Evolutionary conservation across 2,329 filamentous ascomycete species (phyloP).

Genomic region (Aureobasidium sp.): DNA sequence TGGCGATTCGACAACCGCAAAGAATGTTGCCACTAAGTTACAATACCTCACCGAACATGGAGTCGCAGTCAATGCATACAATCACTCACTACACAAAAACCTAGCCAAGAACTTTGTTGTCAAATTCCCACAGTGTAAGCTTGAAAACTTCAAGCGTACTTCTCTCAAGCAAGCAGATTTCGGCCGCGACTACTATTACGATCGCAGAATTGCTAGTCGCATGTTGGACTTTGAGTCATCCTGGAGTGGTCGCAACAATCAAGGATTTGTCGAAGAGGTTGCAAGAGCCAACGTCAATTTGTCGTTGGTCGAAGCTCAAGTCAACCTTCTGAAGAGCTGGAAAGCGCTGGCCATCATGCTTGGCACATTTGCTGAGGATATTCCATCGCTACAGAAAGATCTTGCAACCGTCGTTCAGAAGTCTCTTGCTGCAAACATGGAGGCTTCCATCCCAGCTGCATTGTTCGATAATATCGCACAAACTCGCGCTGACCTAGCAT

Average conservation of each 20-base stretch:
- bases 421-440: conserved; percentile 71
- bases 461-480: conserved; percentile 76
- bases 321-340: conserved; percentile 80
- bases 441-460: conserved; percentile 63
- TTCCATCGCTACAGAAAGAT: conserved; percentile 55
- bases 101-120: conserved; percentile 76
- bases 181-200: conserved; percentile 77
- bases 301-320: conserved; percentile 85
- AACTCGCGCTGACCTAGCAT: conserved; percentile 69
- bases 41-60: conserved; percentile 75
- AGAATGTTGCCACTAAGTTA: conserved; percentile 65
- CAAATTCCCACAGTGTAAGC: conserved; percentile 64
- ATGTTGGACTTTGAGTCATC: conserved; percentile 70
- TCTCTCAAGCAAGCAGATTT: conserved; percentile 44
- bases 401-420: conserved; percentile 69
- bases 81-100: conserved; percentile 77
- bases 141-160: conserved; percentile 77
- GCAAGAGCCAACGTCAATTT: conserved; percentile 82
- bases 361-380: conserved; percentile 53
- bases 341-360: conserved; percentile 81
- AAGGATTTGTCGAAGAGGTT: conserved; percentile 77
- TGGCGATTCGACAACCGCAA: conserved; percentile 60
- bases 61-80: conserved; percentile 74
- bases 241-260: conserved; percentile 56
- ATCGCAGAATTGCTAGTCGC: conserved; percentile 64